Evolutionary conservation across 768 basidiomycete species (phyloP), one percentile per base, ranked within the genome.

Genomic region (Mycena rebaudengoi): DNA sequence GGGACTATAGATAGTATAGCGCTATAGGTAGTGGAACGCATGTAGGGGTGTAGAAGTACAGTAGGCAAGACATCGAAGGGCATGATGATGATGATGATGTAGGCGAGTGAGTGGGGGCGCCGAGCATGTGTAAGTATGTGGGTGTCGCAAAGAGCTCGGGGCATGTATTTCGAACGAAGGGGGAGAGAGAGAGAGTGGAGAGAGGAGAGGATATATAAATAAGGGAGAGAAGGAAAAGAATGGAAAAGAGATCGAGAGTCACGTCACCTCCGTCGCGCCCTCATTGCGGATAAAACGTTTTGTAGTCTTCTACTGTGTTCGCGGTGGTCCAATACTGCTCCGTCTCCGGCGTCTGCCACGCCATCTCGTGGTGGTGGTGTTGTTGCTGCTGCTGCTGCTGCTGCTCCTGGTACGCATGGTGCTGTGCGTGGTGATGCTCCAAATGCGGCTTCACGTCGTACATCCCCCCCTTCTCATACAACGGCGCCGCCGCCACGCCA

Each of bases 401-500:
- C 29, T 72, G 70, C 25, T 70, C 68, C 21, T 69, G 66, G 10
- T 60, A 58, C 28, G 68, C 32, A 10, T 44, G 44, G 14, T 33
- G 53, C 8, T 60, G 60, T 26, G 68, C 32, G 7, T 44, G 44
- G 14, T 33, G 53, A 7, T 53, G 61, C 43, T 75, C 75, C 67
- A 74, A 54, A n/a, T 66, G 18, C 11, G 72, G 57, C 62, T 77
- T 78, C 46, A 72, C 50, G 18, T 78, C 75, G 54, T 74, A 79
- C 62, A 75, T 65, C 46, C 64, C 50, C 23, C 18, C 7, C 35
- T 76, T 73, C 37, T 76, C 74, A 53, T 71, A 69, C 26, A 64
- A 33, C 26, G 70, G 62, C 11, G 71, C 67, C 26, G 57, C 54
- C 33, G 72, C 60, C n/a, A n/a, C n/a, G n/a, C n/a, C n/a, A n/a